Evolutionary conservation across 345 rosid species (phyloP).

Genomic region (Populus tremula): DNA sequence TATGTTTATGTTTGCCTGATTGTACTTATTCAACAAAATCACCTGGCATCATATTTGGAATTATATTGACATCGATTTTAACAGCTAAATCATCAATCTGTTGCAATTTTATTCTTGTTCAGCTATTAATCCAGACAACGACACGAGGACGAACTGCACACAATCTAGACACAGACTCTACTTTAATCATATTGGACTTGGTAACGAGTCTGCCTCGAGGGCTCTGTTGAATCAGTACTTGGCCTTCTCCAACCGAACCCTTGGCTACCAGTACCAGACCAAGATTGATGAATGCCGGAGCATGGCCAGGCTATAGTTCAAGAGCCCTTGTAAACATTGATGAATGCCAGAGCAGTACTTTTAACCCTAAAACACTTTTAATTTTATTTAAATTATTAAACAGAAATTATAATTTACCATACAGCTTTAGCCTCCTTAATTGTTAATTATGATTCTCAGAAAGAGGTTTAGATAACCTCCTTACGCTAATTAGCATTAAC

Average conservation of each 20-base stretch:
- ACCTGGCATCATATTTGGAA: not conserved
- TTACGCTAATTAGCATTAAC: no score
- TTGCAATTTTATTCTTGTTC: no score
- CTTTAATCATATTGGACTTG: conserved; percentile 57
- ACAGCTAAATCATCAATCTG: not conserved
- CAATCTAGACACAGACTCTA: conserved; percentile 6
- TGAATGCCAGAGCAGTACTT: conserved; percentile 48
- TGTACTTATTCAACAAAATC: not conserved
- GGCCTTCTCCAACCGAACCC: conserved; percentile 82
- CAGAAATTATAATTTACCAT: no score
- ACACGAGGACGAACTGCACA: conserved; percentile 3
- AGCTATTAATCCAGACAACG: not conserved
- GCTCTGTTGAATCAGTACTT: conserved; percentile 75
- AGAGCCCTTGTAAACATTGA: conserved; percentile 75
- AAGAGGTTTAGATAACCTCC: no score
- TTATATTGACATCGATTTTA: no score
- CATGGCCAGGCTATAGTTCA: conserved; percentile 80
- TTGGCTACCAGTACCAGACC: conserved; percentile 92
- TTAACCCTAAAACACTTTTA: no score
- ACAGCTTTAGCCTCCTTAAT: no score
- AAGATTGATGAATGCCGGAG: conserved; percentile 92
- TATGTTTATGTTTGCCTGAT: no score
- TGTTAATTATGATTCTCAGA: no score
- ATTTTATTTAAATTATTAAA: no score
- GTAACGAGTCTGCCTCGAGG: conserved; percentile 68